Conservation (phyloP, 495 filamentous ascomycete genomes). For the Penicillium arizonense region DNA sequence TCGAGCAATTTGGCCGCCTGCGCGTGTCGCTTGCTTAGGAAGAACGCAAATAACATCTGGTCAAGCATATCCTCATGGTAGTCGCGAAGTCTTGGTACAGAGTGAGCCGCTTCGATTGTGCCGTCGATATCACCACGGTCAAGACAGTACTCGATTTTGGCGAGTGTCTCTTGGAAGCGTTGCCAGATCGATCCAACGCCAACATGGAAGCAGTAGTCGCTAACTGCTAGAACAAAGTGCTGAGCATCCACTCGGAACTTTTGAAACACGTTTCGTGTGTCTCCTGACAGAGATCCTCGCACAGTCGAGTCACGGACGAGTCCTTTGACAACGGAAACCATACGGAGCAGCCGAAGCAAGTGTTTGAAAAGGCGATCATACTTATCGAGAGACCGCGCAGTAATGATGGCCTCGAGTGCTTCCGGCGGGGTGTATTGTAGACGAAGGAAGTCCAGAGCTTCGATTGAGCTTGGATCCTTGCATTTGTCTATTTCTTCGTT, state of each 20-base stretch:
- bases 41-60: slow-evolving; percentile 68
- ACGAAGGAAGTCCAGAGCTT: slow-evolving; percentile 87
- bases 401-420: slow-evolving; percentile 71
- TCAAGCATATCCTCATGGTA: slow-evolving; percentile 78
- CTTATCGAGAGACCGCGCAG: slow-evolving; percentile 60
- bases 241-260: slow-evolving; percentile 73
- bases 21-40: slow-evolving; percentile 55
- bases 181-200: slow-evolving; percentile 71
- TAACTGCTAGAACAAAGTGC: slow-evolving; percentile 68
- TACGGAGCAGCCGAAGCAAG: slow-evolving; percentile 71
- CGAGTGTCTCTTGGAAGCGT: slow-evolving; percentile 63
- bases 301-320: slow-evolving; percentile 60
- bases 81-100: slow-evolving; percentile 61
- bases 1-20: slow-evolving; percentile 73
- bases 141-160: slow-evolving; percentile 57
- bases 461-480: slow-evolving; percentile 73
- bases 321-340: slow-evolving; percentile 74
- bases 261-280: slow-evolving; percentile 46
- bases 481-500: slow-evolving; percentile 72
- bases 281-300: slow-evolving; percentile 35
- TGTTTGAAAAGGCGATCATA: slow-evolving; percentile 84
- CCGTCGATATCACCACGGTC: slow-evolving; percentile 46
- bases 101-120: slow-evolving; percentile 51
- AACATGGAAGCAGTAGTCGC: slow-evolving; percentile 73
- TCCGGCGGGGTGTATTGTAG: slow-evolving; percentile 79